Evolutionary conservation across 306 rosid genomes (phyloP).

Genomic region (Prunus dulcis): DNA sequence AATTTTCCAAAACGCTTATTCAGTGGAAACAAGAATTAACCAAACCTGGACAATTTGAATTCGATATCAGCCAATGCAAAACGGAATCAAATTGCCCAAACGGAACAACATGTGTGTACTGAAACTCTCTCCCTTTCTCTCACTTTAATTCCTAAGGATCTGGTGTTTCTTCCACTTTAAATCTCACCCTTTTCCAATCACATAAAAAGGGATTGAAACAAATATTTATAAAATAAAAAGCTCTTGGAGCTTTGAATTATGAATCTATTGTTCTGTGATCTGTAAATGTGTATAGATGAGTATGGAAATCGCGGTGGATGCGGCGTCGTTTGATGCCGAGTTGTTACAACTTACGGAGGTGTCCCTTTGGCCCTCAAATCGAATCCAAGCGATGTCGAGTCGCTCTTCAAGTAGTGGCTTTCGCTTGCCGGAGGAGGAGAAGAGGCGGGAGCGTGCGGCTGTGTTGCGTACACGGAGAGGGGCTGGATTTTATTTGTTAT

Average conservation of each 20-base stretch:
- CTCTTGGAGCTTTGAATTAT: slow-evolving; percentile 7
- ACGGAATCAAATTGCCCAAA: slow-evolving; percentile 16
- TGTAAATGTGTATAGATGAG: slow-evolving; percentile 40
- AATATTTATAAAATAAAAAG: background rate
- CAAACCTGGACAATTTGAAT: slow-evolving; percentile 7
- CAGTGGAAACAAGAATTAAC: background rate
- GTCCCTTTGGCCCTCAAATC: slow-evolving; percentile 70
- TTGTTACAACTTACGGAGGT: slow-evolving; percentile 85
- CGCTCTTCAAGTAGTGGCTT: slow-evolving; percentile 93
- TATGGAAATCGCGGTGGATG: slow-evolving; percentile 76
- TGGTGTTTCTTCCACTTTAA: slow-evolving; percentile 16
- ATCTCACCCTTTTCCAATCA: background rate
- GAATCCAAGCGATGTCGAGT: slow-evolving; percentile 62
- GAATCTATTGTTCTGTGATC: slow-evolving; percentile 41
- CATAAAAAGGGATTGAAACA: background rate
- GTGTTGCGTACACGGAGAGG: no score
- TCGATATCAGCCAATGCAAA: slow-evolving; percentile 10
- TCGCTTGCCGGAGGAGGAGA: slow-evolving; percentile 47
- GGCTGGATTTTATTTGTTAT: no score
- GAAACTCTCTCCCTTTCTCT: slow-evolving; percentile 13
- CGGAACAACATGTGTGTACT: slow-evolving; percentile 1
- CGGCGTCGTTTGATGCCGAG: slow-evolving; percentile 82
- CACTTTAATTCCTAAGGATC: slow-evolving; percentile 28
- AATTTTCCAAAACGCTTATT: background rate
- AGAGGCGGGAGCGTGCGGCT: no score